These are phyloP conservation scores for Thelonectria discophora DNA, from an alignment of 2,329 filamentous ascomycete genomes.

Conservation along the genomic window DNA sequence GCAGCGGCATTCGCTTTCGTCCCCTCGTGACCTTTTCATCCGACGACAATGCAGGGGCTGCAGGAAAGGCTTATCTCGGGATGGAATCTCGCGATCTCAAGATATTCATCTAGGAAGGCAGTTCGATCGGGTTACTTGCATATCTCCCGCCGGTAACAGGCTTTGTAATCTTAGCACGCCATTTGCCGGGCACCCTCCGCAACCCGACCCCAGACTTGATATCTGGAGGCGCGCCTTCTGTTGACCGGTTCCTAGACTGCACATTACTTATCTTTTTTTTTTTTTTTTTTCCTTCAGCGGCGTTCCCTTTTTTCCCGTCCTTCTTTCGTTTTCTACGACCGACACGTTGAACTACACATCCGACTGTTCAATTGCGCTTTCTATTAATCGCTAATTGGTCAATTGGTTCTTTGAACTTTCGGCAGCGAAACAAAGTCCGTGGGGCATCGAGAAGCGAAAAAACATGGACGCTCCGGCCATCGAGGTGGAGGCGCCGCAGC, in stretches of 20 bases:
- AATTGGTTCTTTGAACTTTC: background rate
- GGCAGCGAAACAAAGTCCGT: background rate
- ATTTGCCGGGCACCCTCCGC: constrained; percentile 38
- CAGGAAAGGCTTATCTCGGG: background rate
- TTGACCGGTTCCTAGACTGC: constrained; percentile 12
- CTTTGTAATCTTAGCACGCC: constrained; percentile 44
- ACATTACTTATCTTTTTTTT: background rate
- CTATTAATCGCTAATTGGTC: too few species aligned
- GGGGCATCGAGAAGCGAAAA: constrained; percentile 16
- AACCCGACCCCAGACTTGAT: constrained; percentile 43
- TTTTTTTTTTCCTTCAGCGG: background rate
- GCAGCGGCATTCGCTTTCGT: background rate
- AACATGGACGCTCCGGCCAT: constrained; percentile 45
- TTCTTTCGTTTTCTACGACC: background rate
- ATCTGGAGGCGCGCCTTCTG: constrained; percentile 23
- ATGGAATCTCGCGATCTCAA: background rate
- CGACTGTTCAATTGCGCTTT: background rate
- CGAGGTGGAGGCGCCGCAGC: constrained; percentile 48
- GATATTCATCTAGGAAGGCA: constrained; percentile 23
- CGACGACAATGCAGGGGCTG: background rate
- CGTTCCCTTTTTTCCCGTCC: background rate
- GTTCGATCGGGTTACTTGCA: constrained; percentile 24
- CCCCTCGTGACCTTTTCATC: background rate
- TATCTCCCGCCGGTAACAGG: constrained; percentile 39
- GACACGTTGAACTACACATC: background rate